Conservation (phyloP, 2,329 filamentous ascomycete species). For the Clonostachys chloroleuca region DNA sequence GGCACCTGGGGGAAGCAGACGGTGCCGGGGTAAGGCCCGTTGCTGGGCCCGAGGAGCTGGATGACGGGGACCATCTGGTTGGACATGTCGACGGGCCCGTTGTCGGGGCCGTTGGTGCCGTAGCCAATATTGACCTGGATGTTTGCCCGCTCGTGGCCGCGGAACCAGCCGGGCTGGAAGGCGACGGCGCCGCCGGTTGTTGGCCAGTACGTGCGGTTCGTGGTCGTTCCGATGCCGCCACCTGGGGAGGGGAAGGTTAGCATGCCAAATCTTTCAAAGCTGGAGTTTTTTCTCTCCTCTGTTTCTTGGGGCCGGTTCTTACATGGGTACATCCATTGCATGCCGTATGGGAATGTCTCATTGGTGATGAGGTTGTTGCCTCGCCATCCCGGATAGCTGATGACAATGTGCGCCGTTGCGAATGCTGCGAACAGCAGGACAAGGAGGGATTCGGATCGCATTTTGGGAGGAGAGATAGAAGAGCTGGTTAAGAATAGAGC, state of each 20-base stretch:
- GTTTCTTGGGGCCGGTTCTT: conserved; percentile 28
- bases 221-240: conserved; percentile 72
- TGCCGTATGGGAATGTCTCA: conserved; percentile 76
- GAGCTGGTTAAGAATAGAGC: not conserved
- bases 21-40: conserved; percentile 80
- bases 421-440: conserved; percentile 41
- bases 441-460: conserved; percentile 38
- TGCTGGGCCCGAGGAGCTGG: conserved; percentile 76
- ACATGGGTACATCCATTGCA: conserved; percentile 97
- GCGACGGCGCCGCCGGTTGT: conserved; percentile 80
- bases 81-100: conserved; percentile 80
- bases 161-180: conserved; percentile 94
- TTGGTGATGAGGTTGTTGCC: conserved; percentile 83
- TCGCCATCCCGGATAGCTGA: conserved; percentile 83
- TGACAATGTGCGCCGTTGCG: conserved; percentile 69
- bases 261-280: conserved; percentile 5
- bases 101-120: conserved; percentile 59
- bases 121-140: conserved; percentile 91
- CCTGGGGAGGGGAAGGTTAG: conserved; percentile 43
- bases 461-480: conserved; percentile 18
- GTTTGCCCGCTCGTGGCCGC: conserved; percentile 76
- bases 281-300: not conserved
- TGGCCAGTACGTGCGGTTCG: conserved; percentile 91
- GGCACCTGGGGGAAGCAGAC: conserved; percentile 90
- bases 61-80: conserved; percentile 76